Base-by-base conservation (phyloP, 306 rosid species). In the Neltuma alba region DNA sequence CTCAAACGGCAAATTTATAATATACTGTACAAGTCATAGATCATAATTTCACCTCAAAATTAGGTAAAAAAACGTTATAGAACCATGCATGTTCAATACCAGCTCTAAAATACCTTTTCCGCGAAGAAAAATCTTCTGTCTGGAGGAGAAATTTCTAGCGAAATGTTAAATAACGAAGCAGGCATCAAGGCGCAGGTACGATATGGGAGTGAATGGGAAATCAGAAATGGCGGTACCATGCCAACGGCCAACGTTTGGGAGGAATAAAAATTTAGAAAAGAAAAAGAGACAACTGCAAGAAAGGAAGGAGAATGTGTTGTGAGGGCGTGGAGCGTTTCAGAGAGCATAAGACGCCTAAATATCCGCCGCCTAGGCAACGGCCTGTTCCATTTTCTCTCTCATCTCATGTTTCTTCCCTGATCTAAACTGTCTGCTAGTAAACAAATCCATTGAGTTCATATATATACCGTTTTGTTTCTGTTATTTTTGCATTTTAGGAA, bases 341-440 rank as follows among this genome's bases (percentile, higher is more conserved):
- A 15, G 37, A 28, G 67, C 30, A 61, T 15, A 13, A 61, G 40
- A 30, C 40, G 67, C 37, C 82, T 44, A 72, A 77, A 88, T 83
- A 84, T 83, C 76, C 87, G 60, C 76, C 45, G 69, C 76, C 84
- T 18, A 38, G 37, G 77, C 77, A 25, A 76, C 64, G 91, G 88
- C 93, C 85, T 31, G 80, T 87, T 86, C 93, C 81, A 52, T 44
- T 72, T 52, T 34, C 67, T 77, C 64, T 33, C 54, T 36, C 60
- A 75, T 38, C 41, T 9, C 50, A 14, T 58, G 62, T 50, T 85
- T 80, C 84, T 79, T 70, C 78, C 80, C 64, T 42, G 33, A 72
- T n/a, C 33, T 54, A 15, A 69, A 75, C 65, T 73, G 25, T 44
- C 75, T 75, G 42, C 74, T 78, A 45, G 60, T 36, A 79, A 75